phyloP scores from a whole-genome alignment of 192 early-diverging fungal genomes.

The Borealophlyctis nickersoniae region DNA sequence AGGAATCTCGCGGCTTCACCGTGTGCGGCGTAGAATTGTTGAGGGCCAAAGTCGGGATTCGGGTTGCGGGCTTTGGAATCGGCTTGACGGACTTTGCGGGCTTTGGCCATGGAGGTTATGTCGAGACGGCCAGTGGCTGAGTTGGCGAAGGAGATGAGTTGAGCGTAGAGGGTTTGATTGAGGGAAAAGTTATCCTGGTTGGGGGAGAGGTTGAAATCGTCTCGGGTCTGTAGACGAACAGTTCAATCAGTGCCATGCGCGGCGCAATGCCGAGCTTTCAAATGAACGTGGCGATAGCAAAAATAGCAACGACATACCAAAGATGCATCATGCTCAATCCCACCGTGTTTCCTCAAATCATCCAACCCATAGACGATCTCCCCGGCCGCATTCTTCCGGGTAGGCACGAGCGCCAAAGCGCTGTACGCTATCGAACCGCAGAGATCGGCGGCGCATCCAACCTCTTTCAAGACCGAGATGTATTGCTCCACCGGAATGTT shows the following conservation, averaged over 20 bases:
- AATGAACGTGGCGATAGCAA: constrained; percentile 5
- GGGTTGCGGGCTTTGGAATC: no score
- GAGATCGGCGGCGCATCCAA: constrained; percentile 14
- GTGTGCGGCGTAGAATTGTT: constrained; percentile 6
- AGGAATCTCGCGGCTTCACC: constrained; percentile 19
- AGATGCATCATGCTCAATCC: constrained; percentile 23
- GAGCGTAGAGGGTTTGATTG: constrained; percentile 23
- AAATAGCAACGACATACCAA: no score
- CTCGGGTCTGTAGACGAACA: background rate
- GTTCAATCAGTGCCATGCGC: background rate
- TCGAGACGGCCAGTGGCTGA: no score
- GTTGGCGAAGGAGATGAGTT: no score
- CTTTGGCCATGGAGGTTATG: no score
- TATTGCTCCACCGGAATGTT: constrained; percentile 16
- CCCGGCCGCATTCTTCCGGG: constrained; percentile 5
- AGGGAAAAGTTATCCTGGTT: constrained; percentile 14
- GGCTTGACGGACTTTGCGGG: no score
- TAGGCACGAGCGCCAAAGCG: background rate
- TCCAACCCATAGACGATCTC: constrained; percentile 17
- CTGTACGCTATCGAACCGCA: background rate
- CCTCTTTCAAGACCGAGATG: constrained; percentile 6
- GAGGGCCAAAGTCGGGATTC: constrained; percentile 2
- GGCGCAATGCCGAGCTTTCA: no score
- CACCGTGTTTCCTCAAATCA: constrained; percentile 18
- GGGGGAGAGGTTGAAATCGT: constrained; percentile 2